Percentiles rank a stretch among this genome's conserved stretches.
Evolutionary conservation across 2,329 filamentous ascomycete species (phyloP).

Genomic region (Fusarium nodosum): DNA sequence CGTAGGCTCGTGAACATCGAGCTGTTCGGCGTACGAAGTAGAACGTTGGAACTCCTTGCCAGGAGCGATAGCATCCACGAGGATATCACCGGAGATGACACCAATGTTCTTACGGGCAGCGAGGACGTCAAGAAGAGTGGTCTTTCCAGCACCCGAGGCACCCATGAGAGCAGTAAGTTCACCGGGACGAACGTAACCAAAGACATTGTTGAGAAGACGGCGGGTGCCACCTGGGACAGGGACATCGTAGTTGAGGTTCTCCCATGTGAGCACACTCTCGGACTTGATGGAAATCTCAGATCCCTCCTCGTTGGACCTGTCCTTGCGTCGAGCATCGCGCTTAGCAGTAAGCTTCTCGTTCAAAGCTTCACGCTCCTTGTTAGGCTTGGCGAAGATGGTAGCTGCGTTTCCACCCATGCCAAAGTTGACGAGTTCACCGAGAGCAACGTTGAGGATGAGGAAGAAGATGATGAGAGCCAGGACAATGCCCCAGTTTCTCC

Average conservation of each 20-base stretch:
- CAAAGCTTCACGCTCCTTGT: slow-evolving; percentile 74
- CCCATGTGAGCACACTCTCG: slow-evolving; percentile 84
- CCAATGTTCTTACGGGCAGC: slow-evolving; percentile 72
- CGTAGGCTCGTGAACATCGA: slow-evolving; percentile 72
- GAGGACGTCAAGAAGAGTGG: slow-evolving; percentile 84
- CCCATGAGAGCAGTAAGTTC: slow-evolving; percentile 86
- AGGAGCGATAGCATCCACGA: slow-evolving; percentile 69
- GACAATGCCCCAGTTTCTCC: slow-evolving; percentile 89
- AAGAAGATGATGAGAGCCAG: slow-evolving; percentile 81
- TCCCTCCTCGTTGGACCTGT: slow-evolving; percentile 60
- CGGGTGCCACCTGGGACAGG: slow-evolving; percentile 69
- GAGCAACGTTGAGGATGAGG: slow-evolving; percentile 78
- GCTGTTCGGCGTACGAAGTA: slow-evolving; percentile 73
- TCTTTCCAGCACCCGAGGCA: slow-evolving; percentile 88
- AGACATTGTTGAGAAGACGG: slow-evolving; percentile 68
- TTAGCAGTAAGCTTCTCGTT: slow-evolving; percentile 74
- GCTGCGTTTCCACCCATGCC: slow-evolving; percentile 85
- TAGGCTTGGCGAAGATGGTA: slow-evolving; percentile 80
- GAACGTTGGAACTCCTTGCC: slow-evolving; percentile 72
- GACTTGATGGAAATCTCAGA: slow-evolving; percentile 70
- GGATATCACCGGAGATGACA: slow-evolving; percentile 68
- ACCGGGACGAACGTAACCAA: slow-evolving; percentile 81
- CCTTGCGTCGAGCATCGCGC: slow-evolving; percentile 67
- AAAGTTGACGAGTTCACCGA: slow-evolving; percentile 83
- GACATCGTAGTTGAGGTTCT: slow-evolving; percentile 83